Conservation (phyloP, 2,329 filamentous ascomycete genomes). For the Botryotinia calthae region DNA sequence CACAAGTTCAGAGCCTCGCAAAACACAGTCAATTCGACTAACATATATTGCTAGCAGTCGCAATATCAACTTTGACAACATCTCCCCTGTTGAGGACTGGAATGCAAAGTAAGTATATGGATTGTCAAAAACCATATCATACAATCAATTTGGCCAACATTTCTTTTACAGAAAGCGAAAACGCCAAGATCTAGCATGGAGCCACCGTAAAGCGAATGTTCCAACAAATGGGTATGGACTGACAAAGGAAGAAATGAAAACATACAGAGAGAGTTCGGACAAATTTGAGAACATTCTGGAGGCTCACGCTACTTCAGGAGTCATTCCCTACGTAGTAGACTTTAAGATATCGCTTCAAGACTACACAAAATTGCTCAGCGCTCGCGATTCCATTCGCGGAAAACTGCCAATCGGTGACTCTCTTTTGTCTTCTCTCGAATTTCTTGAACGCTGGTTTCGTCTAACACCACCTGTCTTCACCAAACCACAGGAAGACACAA, state of each 20-base stretch:
- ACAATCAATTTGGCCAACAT: not conserved
- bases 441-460: not conserved
- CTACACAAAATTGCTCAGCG: not conserved
- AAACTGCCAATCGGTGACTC: not conserved
- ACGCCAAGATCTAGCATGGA: not conserved
- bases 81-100: not conserved
- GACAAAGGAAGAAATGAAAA: not conserved
- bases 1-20: not conserved
- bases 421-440: not conserved
- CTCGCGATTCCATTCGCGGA: too few relatives aligned
- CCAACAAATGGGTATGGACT: not conserved
- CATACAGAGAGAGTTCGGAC: not conserved
- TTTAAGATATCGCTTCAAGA: not conserved
- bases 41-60: not conserved
- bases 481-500: rapidly evolving
- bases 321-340: not conserved
- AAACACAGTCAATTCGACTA: not conserved
- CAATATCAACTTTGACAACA: not conserved
- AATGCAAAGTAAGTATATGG: not conserved
- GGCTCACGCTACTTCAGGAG: not conserved
- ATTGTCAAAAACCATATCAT: not conserved
- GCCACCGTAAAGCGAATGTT: not conserved
- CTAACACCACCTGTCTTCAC: not conserved
- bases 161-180: not conserved
- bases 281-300: not conserved